Evolutionary conservation across 805 yeast species (phyloP).

Genomic region (Kregervanrija delftensis): DNA sequence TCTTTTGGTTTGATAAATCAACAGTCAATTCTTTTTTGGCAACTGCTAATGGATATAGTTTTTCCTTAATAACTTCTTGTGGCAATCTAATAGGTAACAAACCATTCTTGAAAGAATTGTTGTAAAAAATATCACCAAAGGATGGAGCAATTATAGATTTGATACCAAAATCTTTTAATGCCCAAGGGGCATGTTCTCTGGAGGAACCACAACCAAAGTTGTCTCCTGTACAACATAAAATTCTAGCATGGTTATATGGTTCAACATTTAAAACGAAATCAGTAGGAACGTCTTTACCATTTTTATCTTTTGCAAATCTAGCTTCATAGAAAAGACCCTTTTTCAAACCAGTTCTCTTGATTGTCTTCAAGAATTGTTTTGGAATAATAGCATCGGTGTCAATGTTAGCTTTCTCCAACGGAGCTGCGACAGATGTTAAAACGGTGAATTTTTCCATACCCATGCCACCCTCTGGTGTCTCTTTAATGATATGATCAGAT

Average conservation of each 20-base stretch:
- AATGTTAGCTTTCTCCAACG: slow-evolving; percentile 88
- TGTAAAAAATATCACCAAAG: slow-evolving; percentile 96
- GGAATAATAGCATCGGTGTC: slow-evolving; percentile 99
- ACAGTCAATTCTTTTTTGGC: slow-evolving; percentile 66
- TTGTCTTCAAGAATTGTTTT: slow-evolving; percentile 95
- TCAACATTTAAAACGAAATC: slow-evolving; percentile 84
- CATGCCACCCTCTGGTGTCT: slow-evolving; percentile 28
- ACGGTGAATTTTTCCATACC: slow-evolving; percentile 73
- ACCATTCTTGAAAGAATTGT: slow-evolving; percentile 95
- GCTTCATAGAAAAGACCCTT: slow-evolving; percentile 88
- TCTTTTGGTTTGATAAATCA: slow-evolving; percentile 83
- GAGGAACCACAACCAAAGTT: slow-evolving; percentile 99
- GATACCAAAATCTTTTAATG: slow-evolving; percentile 94
- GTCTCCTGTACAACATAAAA: slow-evolving; percentile 88
- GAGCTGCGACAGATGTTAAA: slow-evolving; percentile 85
- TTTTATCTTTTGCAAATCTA: slow-evolving; percentile 62
- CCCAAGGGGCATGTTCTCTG: slow-evolving; percentile 99
- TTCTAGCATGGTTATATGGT: slow-evolving; percentile 75
- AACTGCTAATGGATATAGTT: slow-evolving; percentile 74
- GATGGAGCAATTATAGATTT: slow-evolving; percentile 95
- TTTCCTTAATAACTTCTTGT: slow-evolving; percentile 61
- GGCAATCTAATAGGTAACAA: slow-evolving; percentile 89
- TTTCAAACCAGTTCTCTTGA: slow-evolving; percentile 90
- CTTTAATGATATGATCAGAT: slow-evolving; percentile 33
- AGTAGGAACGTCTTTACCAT: slow-evolving; percentile 74